These are phyloP conservation scores for Chrysophaeum taylorii DNA, from an alignment of 352 stramenopile species.

Conservation along the genomic window DNA sequence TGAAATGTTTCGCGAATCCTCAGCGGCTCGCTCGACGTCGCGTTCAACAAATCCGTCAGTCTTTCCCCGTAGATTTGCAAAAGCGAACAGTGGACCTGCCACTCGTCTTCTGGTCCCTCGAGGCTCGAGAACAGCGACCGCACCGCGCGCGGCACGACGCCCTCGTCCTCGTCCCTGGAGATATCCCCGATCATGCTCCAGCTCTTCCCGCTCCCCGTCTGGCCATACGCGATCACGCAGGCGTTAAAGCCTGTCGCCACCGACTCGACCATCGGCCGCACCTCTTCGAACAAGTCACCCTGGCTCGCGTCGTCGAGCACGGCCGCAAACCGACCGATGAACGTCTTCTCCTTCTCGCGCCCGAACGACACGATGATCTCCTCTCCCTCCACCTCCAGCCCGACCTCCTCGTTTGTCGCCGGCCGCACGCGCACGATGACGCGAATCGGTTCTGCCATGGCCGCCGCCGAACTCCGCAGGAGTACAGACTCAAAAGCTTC, in stretches of 20 bases:
- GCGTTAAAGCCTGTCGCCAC: slow-evolving; percentile 22
- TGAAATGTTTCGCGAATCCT: slow-evolving; percentile 14
- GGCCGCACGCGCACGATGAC: slow-evolving; percentile 1
- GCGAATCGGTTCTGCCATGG: not conserved
- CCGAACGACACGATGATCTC: not conserved
- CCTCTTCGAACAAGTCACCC: slow-evolving; percentile 15
- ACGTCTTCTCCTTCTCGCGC: not conserved
- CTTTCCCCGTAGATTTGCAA: slow-evolving; percentile 26
- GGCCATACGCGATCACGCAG: slow-evolving; percentile 24
- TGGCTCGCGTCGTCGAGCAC: slow-evolving; percentile 11
- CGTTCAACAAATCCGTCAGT: slow-evolving; percentile 19
- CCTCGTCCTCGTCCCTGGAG: not conserved
- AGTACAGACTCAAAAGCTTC: too few relatives aligned
- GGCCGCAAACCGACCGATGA: not conserved
- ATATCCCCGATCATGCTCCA: slow-evolving; percentile 21
- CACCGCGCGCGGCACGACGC: slow-evolving; percentile 15
- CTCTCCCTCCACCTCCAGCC: not conserved
- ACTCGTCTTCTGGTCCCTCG: slow-evolving; percentile 16
- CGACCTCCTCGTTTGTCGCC: not conserved
- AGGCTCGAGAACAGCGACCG: slow-evolving; percentile 16
- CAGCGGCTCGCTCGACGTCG: not conserved
- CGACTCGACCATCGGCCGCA: not conserved
- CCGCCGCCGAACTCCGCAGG: too few relatives aligned
- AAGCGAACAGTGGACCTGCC: slow-evolving; percentile 17
- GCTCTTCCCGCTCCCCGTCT: slow-evolving; percentile 26